Evolutionary conservation across 2,329 filamentous ascomycete species (phyloP).

Genomic region (Ilyonectria sp.): DNA sequence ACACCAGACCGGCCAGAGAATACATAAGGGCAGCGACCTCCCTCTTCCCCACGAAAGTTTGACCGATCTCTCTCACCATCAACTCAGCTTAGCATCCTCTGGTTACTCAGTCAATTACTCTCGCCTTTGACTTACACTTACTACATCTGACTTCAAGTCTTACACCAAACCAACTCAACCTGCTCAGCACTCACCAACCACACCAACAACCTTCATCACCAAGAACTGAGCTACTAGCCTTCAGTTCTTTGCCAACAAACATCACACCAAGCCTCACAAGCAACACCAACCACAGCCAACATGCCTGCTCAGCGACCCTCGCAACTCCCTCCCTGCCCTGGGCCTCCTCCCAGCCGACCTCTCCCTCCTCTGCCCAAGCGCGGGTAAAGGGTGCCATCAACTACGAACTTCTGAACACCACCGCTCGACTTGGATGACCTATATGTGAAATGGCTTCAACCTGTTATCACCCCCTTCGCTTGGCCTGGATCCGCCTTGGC

Average conservation of each 20-base stretch:
- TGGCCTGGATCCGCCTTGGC: slow-evolving; percentile 27
- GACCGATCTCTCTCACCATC: slow-evolving; percentile 42
- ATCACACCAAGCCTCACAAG: slow-evolving; percentile 35
- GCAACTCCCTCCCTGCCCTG: slow-evolving; percentile 77
- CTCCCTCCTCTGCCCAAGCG: slow-evolving; percentile 77
- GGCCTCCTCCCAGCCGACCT: slow-evolving; percentile 75
- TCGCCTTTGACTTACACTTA: slow-evolving; percentile 32
- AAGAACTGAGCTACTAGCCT: slow-evolving; percentile 42
- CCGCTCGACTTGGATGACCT: slow-evolving; percentile 28
- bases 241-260: slow-evolving; percentile 37
- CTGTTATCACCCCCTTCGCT: slow-evolving; percentile 13
- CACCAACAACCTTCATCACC: slow-evolving; percentile 22
- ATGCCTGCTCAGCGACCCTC: slow-evolving; percentile 75
- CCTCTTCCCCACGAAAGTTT: slow-evolving; percentile 42
- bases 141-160: slow-evolving; percentile 30
- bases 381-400: slow-evolving; percentile 56
- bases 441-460: slow-evolving; percentile 28
- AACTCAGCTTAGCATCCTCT: slow-evolving; percentile 42
- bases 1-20: slow-evolving; percentile 48
- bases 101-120: slow-evolving; percentile 35
- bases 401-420: slow-evolving; percentile 26
- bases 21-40: slow-evolving; percentile 52
- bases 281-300: slow-evolving; percentile 44
- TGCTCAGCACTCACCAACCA: slow-evolving; percentile 32
- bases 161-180: slow-evolving; percentile 22